A percentile compares a stretch with the other conserved stretches of the same genome.
Conservation (phyloP, 1,284 basidiomycete genomes). For the Singerocomus rubriflavus region DNA sequence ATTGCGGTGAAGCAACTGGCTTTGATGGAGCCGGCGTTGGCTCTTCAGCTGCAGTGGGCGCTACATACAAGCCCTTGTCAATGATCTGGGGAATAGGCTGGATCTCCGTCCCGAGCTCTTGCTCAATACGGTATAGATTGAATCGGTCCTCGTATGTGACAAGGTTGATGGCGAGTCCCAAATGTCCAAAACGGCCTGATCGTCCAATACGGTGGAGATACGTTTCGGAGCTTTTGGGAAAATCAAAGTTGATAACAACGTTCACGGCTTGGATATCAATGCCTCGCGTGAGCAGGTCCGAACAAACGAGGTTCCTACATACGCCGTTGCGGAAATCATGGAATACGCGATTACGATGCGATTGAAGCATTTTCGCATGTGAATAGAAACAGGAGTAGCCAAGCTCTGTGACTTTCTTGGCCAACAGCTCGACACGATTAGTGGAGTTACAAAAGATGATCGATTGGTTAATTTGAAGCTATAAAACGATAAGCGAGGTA, state of each 20-base stretch:
- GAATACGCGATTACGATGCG: constrained; percentile 98
- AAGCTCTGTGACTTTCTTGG: constrained; percentile 98
- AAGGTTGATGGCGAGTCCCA: constrained; percentile 96
- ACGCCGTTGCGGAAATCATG: constrained; percentile 99
- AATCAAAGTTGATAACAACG: constrained; percentile 99
- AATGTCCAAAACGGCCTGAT: constrained; percentile 94
- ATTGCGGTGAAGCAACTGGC: constrained; percentile 26
- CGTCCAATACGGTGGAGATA: constrained; percentile 98
- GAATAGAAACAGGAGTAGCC: constrained; percentile 99
- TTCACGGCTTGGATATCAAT: constrained; percentile 99
- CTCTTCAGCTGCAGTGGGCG: constrained; percentile 58
- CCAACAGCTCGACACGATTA: constrained; percentile 97
- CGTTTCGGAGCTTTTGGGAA: constrained; percentile 98
- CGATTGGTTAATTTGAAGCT: constrained; percentile 99
- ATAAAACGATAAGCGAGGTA: constrained; percentile 12
- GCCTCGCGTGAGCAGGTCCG: constrained; percentile 94
- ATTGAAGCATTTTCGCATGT: constrained; percentile 99
- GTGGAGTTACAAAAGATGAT: constrained; percentile 99
- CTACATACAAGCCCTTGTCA: constrained; percentile 92
- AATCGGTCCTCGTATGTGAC: constrained; percentile 97
- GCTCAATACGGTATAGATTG: constrained; percentile 97
- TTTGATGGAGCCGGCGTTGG: constrained; percentile 40
- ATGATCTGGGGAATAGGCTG: constrained; percentile 92
- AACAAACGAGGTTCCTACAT: constrained; percentile 97
- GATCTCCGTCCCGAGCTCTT: constrained; percentile 98